Base-by-base conservation (phyloP, 352 stramenopile species). In the Phytophthora litchii region DNA sequence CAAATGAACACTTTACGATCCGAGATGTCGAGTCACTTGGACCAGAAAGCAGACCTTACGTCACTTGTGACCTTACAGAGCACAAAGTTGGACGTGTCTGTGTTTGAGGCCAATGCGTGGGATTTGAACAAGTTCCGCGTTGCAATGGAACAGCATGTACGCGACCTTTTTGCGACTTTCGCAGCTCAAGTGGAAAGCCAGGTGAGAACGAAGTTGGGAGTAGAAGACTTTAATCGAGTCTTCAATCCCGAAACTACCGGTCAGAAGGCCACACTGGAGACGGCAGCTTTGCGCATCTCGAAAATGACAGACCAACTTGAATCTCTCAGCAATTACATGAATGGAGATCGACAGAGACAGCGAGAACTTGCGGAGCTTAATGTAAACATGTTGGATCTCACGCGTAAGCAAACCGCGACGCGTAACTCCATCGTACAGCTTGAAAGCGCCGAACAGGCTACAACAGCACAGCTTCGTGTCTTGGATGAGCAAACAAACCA, bases 151-250 rank as follows among this genome's bases (percentile, higher is more conserved):
- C 78, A 91, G 42, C 75, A 67, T 44, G 60, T 86, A 3, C 78
- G 62, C 51, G 78, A 91, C 36, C 49, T 87, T n/a, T 88, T 89
- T 49, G 61, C 72, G 19, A 64, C 53, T 11, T 89, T 91, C 49
- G 81, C 76, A 4, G 57, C 65, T 42, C 72, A 83, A 54, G 69
- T 89, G 40, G 81, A 91, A 53, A 48, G 40, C 1, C 72, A 85
- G 23, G 62, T 91, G 19, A 70, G 45, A 43, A 54, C 58, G 12
- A 88, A 91, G 50, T 41, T 91, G 4, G 72, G 67, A 2, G 78
- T 87, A 25, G 68, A 79, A n/a, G 79, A 88, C 63, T 89, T 88
- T 27, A 80, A 83, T 20, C 66, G 64, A 20, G 81, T 91, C 16
- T 91, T 88, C 65, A 85, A 85, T 29, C 72, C 72, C 0, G 74